Base-by-base conservation (phyloP, 345 rosid genomes). In the Arabidopsis arenosa region DNA sequence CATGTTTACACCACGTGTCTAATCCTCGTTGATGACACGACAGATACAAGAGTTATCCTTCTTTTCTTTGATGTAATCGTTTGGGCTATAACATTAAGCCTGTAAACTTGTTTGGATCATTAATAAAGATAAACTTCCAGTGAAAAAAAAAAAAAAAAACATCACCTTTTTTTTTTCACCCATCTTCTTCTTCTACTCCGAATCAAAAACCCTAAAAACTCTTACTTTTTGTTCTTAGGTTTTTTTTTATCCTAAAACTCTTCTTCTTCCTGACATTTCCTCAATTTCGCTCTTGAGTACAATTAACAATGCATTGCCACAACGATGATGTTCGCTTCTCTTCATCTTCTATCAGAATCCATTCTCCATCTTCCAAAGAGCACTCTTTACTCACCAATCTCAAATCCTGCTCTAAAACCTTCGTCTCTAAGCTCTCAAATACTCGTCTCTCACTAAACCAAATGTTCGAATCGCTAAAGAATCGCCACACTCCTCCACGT, bases 321-420 rank as follows among this genome's bases (percentile, higher is more conserved):
- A 7, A 63, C 18, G 77, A 51, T 4, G 81, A 73, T 26, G 14
- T 53, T 53, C 65, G 57, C 65, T 51, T 72, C 74, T 40, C 77
- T 12, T 73, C 81, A 26, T 78, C 77, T 32, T 59, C 68, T 9
- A 57, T 43, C 73, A 72, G 7, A 72, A 58, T 33, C 57, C 23
- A 40, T 23, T 35, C 68, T 41, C 44, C 73, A 7, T 40, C 77
- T 54, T 17, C 8, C 37, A 74, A 53, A 5, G 28, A 62, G 0
- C 66, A 64, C 2, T 18, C 80, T 67, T n/a, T 73, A 57, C 69
- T 78, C 5, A 8, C 73, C n/a, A 78, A 78, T 67, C 81, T 78
- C 65, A 64, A 66, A 78, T 78, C 74, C 65, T 78, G 64, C 70
- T 78, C 81, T 13, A 78, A 73, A 60, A 53, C 58, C 74, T 59